A percentile compares a stretch with the other conserved stretches of the same genome.
Conservation (phyloP, 2,329 filamentous ascomycete genomes). For the Cladophialophora immunda region DNA sequence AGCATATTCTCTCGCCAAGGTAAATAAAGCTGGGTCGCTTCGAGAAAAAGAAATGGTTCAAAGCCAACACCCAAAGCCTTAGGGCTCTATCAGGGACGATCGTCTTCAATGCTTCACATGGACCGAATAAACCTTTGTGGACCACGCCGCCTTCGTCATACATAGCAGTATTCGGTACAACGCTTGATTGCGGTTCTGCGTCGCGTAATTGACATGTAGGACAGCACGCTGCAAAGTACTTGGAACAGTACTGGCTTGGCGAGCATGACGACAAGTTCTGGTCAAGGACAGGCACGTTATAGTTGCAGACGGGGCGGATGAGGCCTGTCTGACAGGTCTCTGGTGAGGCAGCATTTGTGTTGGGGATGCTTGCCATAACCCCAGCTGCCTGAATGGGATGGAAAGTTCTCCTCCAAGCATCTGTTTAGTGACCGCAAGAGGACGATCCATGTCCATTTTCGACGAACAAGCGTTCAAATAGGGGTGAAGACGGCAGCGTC, state of each 20-base stretch:
- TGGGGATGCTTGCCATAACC: background rate
- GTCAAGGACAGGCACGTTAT: background rate
- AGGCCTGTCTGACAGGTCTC: background rate
- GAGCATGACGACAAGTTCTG: conserved; percentile 8
- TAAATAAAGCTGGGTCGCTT: background rate
- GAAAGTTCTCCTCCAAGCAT: background rate
- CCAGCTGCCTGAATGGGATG: background rate
- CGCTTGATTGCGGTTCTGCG: background rate
- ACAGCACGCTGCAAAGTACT: conserved; percentile 13
- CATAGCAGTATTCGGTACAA: background rate
- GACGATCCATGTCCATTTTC: conserved; percentile 12
- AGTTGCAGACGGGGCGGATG: background rate
- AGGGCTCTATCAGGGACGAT: conserved; percentile 1
- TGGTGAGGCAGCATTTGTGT: background rate
- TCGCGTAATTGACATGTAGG: background rate
- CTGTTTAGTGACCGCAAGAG: conserved; percentile 2
- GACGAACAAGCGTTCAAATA: conserved; percentile 9
- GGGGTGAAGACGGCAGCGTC: conserved; percentile 11
- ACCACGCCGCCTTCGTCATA: conserved; percentile 2
- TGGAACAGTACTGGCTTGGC: background rate
- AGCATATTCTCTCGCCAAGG: background rate
- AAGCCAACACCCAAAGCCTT: background rate
- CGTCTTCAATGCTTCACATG: background rate
- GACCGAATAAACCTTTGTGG: background rate
- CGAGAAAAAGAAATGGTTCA: background rate